phyloP scores from a whole-genome alignment of 225 moss, liverwort and hornwort genomes.

The Straminergon stramineum region DNA sequence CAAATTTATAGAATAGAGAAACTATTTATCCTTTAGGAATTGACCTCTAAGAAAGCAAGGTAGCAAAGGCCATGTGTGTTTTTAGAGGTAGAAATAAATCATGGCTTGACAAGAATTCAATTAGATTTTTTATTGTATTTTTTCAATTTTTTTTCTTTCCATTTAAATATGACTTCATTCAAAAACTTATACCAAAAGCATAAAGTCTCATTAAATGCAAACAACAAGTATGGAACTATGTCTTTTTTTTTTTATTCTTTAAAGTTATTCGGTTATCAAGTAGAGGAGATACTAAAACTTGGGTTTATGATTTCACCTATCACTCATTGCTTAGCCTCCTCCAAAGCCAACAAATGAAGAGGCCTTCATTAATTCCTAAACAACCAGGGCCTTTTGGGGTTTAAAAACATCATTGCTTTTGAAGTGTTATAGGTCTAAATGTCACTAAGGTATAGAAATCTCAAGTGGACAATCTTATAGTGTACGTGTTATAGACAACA shows the following conservation, averaged over 20 bases:
- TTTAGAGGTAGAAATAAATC: background rate
- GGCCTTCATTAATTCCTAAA: background rate
- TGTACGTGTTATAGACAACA: too few species aligned
- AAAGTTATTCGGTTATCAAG: background rate
- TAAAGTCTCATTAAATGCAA: background rate
- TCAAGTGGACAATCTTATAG: too few species aligned
- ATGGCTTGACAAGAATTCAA: background rate
- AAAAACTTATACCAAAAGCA: rapidly evolving
- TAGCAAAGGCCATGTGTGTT: background rate
- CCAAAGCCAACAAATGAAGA: background rate
- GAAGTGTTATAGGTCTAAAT: too few species aligned
- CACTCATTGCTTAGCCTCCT: rapidly evolving
- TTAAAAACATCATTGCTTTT: too few species aligned
- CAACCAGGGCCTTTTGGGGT: too few species aligned
- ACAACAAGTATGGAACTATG: rapidly evolving
- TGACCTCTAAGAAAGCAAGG: rapidly evolving
- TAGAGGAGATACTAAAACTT: background rate
- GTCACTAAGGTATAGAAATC: too few species aligned
- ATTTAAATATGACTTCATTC: background rate
- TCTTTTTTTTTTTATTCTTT: background rate
- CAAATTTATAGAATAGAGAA: rapidly evolving
- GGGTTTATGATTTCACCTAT: background rate
- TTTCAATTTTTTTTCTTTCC: background rate
- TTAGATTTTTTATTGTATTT: background rate
- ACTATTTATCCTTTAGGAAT: rapidly evolving